Percentiles rank a stretch among this genome's conserved stretches.
These are phyloP conservation scores for Coemansia sp. DNA, from an alignment of 192 early-diverging fungal genomes.

Conservation along the genomic window DNA sequence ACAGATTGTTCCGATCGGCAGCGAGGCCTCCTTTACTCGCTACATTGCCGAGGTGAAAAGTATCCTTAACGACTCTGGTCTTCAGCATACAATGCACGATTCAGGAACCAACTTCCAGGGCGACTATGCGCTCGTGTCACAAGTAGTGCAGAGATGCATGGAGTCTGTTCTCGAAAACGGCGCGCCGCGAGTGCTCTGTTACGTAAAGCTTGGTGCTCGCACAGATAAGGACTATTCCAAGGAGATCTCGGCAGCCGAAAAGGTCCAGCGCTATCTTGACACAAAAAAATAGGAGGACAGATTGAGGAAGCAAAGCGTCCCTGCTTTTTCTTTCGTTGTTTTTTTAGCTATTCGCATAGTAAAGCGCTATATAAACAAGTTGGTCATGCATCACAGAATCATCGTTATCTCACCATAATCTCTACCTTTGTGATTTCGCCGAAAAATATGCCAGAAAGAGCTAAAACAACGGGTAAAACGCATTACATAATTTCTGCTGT, in stretches of 20 bases:
- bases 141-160: conserved; percentile 43
- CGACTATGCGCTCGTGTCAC: conserved; percentile 34
- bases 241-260: conserved; percentile 32
- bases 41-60: conserved; percentile 43
- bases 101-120: conserved; percentile 50
- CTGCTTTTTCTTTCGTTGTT: no score
- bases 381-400: no score
- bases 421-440: no score
- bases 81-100: conserved; percentile 52
- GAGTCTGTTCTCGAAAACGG: conserved; percentile 45
- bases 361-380: no score
- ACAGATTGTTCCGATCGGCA: conserved; percentile 42
- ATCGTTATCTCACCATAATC: no score
- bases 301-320: not conserved
- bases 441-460: no score
- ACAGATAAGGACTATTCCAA: conserved; percentile 40
- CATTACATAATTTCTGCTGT: no score
- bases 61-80: conserved; percentile 37
- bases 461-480: no score
- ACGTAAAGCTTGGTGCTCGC: conserved; percentile 43
- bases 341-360: no score
- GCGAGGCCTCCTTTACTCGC: conserved; percentile 34
- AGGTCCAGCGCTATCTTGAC: conserved; percentile 24
- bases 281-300: not conserved
- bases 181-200: conserved; percentile 45